These are phyloP conservation scores for Geum urbanum DNA, from an alignment of 306 rosid species.

Conservation along the genomic window DNA sequence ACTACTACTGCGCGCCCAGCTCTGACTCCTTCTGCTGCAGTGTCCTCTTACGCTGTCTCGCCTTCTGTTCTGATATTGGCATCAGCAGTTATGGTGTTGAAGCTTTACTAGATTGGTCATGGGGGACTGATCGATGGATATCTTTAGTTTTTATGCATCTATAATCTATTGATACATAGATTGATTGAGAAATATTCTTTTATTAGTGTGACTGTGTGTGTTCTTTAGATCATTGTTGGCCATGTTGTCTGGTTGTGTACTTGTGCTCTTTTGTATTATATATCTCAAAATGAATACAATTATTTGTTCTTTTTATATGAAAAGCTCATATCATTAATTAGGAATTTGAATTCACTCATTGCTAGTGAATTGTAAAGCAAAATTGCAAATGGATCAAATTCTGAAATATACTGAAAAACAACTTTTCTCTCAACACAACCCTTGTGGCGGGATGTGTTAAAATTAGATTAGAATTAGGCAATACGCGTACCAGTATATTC, in stretches of 20 bases:
- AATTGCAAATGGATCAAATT: not conserved
- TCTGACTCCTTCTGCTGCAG: slow-evolving; percentile 58
- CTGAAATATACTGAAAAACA: not conserved
- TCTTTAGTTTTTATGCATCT: not conserved
- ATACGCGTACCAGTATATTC: too few relatives aligned
- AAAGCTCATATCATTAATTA: not conserved
- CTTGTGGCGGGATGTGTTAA: too few relatives aligned
- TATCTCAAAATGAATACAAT: not conserved
- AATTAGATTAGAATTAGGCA: too few relatives aligned
- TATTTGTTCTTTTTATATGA: not conserved
- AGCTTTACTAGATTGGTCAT: slow-evolving; percentile 30
- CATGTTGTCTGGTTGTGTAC: slow-evolving; percentile 1
- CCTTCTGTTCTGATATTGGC: slow-evolving; percentile 41
- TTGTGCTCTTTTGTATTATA: not conserved
- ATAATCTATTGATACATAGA: slow-evolving; percentile 6
- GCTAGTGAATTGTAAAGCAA: not conserved
- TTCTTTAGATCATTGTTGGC: slow-evolving; percentile 7
- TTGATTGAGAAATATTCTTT: slow-evolving; percentile 22
- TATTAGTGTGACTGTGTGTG: slow-evolving; percentile 23
- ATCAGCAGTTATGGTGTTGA: slow-evolving; percentile 35
- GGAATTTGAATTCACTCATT: too few relatives aligned
- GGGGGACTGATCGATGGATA: too few relatives aligned
- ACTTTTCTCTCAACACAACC: too few relatives aligned
- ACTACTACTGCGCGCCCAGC: slow-evolving; percentile 50
- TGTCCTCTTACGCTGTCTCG: slow-evolving; percentile 32